Percentiles rank a stretch among this genome's conserved stretches.
Evolutionary conservation across 2,329 filamentous ascomycete genomes (phyloP).

Genomic region (Botryotinia calthae): DNA sequence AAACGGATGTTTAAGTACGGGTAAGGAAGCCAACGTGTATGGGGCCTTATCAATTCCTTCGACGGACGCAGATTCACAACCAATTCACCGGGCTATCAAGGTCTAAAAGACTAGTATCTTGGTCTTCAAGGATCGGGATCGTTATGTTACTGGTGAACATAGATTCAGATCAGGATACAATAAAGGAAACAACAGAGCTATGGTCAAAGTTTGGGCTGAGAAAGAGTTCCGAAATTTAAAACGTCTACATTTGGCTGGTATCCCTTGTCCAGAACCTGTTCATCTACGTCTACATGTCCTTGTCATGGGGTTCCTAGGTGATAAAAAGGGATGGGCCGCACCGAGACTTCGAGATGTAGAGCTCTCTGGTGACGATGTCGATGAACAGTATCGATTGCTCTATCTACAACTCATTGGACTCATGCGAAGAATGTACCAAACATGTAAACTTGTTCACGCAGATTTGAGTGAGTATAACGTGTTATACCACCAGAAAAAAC

Average conservation of each 20-base stretch:
- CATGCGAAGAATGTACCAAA: slow-evolving; percentile 92
- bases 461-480: slow-evolving; percentile 99
- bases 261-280: slow-evolving; percentile 86
- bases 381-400: slow-evolving; percentile 70
- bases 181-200: slow-evolving; percentile 91
- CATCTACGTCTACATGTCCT: slow-evolving; percentile 90
- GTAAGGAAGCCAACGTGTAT: slow-evolving; percentile 98
- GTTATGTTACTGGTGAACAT: slow-evolving; percentile 93
- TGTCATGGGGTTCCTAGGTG: slow-evolving; percentile 90
- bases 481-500: slow-evolving; percentile 75
- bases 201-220: slow-evolving; percentile 98
- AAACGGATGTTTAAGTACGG: slow-evolving; percentile 91
- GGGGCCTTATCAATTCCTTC: slow-evolving; percentile 69
- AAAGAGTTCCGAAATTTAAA: slow-evolving; percentile 96
- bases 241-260: slow-evolving; percentile 77
- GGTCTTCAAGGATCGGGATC: slow-evolving; percentile 95
- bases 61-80: slow-evolving; percentile 49
- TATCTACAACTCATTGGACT: slow-evolving; percentile 83
- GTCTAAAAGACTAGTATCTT: slow-evolving; percentile 98
- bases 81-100: slow-evolving; percentile 84
- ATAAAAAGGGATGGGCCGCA: slow-evolving; percentile 81
- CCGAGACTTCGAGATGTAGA: slow-evolving; percentile 86
- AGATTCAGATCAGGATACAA: slow-evolving; percentile 88
- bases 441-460: slow-evolving; percentile 87
- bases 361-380: slow-evolving; percentile 64